phyloP scores from a whole-genome alignment of 495 filamentous ascomycete genomes.

The Talaromyces ruber region DNA sequence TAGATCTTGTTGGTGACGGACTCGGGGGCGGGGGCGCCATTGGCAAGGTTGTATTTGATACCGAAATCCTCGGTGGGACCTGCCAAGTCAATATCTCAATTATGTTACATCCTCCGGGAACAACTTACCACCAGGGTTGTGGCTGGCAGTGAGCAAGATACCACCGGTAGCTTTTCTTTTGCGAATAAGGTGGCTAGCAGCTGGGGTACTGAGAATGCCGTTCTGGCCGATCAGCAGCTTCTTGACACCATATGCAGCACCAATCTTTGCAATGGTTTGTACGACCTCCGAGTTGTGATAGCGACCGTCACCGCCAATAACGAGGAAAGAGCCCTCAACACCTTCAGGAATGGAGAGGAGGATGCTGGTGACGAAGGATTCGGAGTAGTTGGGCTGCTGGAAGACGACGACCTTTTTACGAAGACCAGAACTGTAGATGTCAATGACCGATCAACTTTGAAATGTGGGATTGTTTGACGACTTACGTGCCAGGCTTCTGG shows the following conservation, averaged over 20 bases:
- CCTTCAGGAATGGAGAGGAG: constrained; percentile 95
- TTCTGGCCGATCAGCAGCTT: constrained; percentile 94
- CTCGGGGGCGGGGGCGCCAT: constrained; percentile 92
- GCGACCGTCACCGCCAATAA: constrained; percentile 95
- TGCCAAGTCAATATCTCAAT: constrained; percentile 20
- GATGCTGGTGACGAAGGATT: constrained; percentile 88
- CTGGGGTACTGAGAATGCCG: constrained; percentile 93
- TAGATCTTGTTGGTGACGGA: constrained; percentile 96
- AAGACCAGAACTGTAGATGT: constrained; percentile 69
- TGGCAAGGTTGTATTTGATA: constrained; percentile 98
- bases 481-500: constrained; percentile 99
- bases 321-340: constrained; percentile 75
- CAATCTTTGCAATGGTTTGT: constrained; percentile 94
- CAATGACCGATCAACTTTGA: constrained; percentile 9
- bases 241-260: constrained; percentile 95
- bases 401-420: constrained; percentile 98
- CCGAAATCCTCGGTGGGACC: constrained; percentile 92
- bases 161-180: constrained; percentile 91
- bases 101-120: neutral
- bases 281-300: constrained; percentile 96
- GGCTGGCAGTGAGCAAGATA: constrained; percentile 92
- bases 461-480: constrained; percentile 20
- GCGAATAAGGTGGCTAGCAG: constrained; percentile 90
- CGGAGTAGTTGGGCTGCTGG: constrained; percentile 89
- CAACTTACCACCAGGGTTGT: constrained; percentile 89